Base-by-base conservation (phyloP, 2,329 filamentous ascomycete species). In the Rhinocladiella mackenziei region DNA sequence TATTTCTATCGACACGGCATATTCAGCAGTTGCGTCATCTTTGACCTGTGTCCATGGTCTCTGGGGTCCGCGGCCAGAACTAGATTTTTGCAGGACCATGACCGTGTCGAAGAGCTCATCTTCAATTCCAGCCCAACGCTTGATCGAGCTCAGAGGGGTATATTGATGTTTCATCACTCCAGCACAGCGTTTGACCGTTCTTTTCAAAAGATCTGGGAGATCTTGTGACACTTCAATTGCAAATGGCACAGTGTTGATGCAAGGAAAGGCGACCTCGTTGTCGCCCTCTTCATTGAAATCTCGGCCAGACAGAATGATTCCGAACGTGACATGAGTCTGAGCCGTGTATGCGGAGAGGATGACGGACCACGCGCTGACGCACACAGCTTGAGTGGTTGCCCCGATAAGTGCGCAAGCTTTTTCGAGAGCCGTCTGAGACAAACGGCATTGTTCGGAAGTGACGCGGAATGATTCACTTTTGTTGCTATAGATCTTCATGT, bases 31-130 rank as follows among this genome's bases (percentile, higher is more conserved):
- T 4, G 84, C 83, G 38, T 77, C 69, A 46, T 94, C 88, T 11
- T 78, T 69, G 1, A 78, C 51, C 0, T 85, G 52, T 5, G 69
- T 68, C 83, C 86, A 94, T 0, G 72, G 66, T 3, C 59, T 31
- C 1, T 61, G 43, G 11, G 55, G 39, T 2, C 55, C 48, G 35
- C 25, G 46, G 42, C 25, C 13, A 11, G 43, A 40, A 13, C 53
- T 13, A 45, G 71, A 58, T 53, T 85, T 86, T 58, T 95, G 89
- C 58, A 89, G 91, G 0, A 87, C 84, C 47, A 96, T 79, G 1
- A 96, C 71, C 0, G 88, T 91, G 58, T 96, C 89, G 55, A 96
- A 95, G 0, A 92, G 70, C 0, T 75, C 69, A 5, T 77, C 74
- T 17, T 83, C 78, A 0, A 81, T 70, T 45, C 78, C 73, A 0